Conservation (phyloP, 2,329 filamentous ascomycete genomes). For the Fusarium dlaminii region DNA sequence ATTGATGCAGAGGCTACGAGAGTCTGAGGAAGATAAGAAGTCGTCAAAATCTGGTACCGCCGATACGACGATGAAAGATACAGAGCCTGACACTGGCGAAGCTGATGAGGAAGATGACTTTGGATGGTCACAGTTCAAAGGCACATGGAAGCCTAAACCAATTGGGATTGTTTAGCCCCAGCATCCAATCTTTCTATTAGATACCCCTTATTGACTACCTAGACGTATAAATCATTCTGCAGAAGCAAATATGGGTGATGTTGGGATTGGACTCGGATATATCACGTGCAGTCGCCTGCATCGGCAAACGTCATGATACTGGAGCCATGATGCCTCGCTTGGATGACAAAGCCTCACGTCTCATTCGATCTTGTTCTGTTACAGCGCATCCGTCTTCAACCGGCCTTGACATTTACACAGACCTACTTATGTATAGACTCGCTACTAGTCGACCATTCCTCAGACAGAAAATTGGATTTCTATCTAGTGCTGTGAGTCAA, state of each 20-base stretch:
- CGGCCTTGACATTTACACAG: background rate
- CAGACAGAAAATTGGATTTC: slow-evolving; percentile 44
- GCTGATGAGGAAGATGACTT: slow-evolving; percentile 35
- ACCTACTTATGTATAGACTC: slow-evolving; percentile 55
- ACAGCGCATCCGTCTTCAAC: slow-evolving; percentile 3
- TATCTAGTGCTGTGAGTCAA: slow-evolving; percentile 35
- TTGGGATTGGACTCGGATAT: background rate
- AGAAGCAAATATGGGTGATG: background rate
- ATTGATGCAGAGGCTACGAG: slow-evolving; percentile 53
- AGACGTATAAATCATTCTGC: background rate
- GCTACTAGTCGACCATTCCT: slow-evolving; percentile 49
- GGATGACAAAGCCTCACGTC: slow-evolving; percentile 41
- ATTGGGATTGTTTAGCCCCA: slow-evolving; percentile 61
- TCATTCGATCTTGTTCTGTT: slow-evolving; percentile 32
- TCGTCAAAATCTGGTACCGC: slow-evolving; percentile 5
- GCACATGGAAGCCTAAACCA: slow-evolving; percentile 65
- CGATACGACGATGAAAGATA: slow-evolving; percentile 20
- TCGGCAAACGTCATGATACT: slow-evolving; percentile 36
- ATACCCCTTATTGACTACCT: slow-evolving; percentile 21
- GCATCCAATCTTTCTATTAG: background rate
- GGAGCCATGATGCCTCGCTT: slow-evolving; percentile 30
- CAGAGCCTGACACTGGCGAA: slow-evolving; percentile 32
- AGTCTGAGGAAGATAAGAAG: slow-evolving; percentile 10
- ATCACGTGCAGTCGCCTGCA: slow-evolving; percentile 38
- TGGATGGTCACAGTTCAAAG: slow-evolving; percentile 61